Conservation (phyloP, 768 basidiomycete genomes). For the Udeniomyces megalosporus region DNA sequence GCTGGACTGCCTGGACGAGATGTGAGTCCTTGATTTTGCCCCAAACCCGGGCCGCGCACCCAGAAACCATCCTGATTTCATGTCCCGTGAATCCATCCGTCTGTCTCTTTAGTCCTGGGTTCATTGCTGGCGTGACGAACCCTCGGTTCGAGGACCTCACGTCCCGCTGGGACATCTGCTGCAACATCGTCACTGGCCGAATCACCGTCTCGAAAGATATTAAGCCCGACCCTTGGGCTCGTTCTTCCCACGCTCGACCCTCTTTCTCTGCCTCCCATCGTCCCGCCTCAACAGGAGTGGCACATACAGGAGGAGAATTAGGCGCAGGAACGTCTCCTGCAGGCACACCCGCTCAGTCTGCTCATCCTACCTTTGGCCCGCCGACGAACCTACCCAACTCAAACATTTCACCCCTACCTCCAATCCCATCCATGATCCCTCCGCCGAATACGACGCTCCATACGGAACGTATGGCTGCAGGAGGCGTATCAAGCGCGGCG, state of each 20-base stretch:
- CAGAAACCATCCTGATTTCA: too few relatives aligned
- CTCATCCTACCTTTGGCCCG: not conserved
- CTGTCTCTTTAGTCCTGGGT: slow-evolving; percentile 49
- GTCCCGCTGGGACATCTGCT: slow-evolving; percentile 72
- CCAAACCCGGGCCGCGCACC: too few relatives aligned
- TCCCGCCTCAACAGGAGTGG: too few relatives aligned
- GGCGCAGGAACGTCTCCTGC: too few relatives aligned
- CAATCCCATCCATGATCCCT: not conserved
- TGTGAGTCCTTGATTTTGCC: slow-evolving; percentile 42
- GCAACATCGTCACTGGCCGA: slow-evolving; percentile 73
- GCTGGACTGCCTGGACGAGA: slow-evolving; percentile 74
- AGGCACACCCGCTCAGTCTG: not conserved
- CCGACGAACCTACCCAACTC: not conserved
- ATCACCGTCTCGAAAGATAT: slow-evolving; percentile 71
- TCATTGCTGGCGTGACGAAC: slow-evolving; percentile 92
- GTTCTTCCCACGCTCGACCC: not conserved
- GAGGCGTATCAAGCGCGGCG: too few relatives aligned
- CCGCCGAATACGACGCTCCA: too few relatives aligned
- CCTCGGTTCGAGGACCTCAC: slow-evolving; percentile 81
- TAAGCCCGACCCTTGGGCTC: not conserved
- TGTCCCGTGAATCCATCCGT: not conserved
- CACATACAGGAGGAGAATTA: too few relatives aligned
- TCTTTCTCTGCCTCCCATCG: not conserved
- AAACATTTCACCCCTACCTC: not conserved
- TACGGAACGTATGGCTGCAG: too few relatives aligned